phyloP scores from a whole-genome alignment of 768 basidiomycete genomes.

The Tulasnella sp. region DNA sequence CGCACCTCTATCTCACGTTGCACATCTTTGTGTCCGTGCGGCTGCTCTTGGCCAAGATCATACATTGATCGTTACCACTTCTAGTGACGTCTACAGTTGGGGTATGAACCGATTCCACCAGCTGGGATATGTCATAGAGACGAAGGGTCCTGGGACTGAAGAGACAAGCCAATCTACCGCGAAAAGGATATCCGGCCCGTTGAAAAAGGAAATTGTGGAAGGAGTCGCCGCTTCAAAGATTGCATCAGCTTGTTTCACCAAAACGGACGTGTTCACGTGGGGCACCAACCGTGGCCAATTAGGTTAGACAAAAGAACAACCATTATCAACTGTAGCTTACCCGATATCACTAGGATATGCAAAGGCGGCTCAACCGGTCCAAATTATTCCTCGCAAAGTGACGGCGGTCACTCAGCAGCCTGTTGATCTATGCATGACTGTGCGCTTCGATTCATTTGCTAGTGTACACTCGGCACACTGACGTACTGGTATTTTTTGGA shows the following conservation, averaged over 20 bases:
- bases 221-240: slow-evolving; percentile 81
- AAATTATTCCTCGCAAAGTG: slow-evolving; percentile 66
- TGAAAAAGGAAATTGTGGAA: slow-evolving; percentile 64
- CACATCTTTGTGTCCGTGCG: slow-evolving; percentile 39
- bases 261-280: slow-evolving; percentile 65
- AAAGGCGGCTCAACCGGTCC: slow-evolving; percentile 55
- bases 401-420: slow-evolving; percentile 63
- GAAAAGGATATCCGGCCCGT: slow-evolving; percentile 53
- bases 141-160: slow-evolving; percentile 36
- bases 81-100: slow-evolving; percentile 82
- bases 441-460: slow-evolving; percentile 27
- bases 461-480: neutral
- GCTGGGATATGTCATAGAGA: slow-evolving; percentile 73
- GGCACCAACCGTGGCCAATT: slow-evolving; percentile 89
- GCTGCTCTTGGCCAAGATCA: slow-evolving; percentile 91
- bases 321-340: neutral
- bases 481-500: too few species aligned
- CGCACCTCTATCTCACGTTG: slow-evolving; percentile 44
- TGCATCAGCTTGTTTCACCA: slow-evolving; percentile 83
- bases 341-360: slow-evolving; percentile 48
- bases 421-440: slow-evolving; percentile 58
- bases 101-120: slow-evolving; percentile 82
- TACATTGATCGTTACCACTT: slow-evolving; percentile 67
- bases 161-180: slow-evolving; percentile 68
- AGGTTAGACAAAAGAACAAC: too few species aligned